Evolutionary conservation across 2,329 filamentous ascomycete genomes (phyloP).

Genomic region (Alternaria sp.): DNA sequence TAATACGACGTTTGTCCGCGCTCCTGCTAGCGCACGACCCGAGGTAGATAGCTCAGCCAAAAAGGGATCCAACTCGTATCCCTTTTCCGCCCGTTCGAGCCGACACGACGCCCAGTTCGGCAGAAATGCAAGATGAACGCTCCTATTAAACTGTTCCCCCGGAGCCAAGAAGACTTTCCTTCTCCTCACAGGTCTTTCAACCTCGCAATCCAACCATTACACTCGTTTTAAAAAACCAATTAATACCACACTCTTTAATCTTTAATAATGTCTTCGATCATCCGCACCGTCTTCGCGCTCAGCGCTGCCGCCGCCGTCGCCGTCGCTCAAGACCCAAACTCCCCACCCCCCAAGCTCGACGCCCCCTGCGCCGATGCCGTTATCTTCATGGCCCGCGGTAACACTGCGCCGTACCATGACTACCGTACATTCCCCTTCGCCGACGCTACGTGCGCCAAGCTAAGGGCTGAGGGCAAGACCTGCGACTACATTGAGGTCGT

Average conservation of each 20-base stretch:
- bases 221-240: constrained; percentile 26
- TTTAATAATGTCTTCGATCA: constrained; percentile 36
- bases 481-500: constrained; percentile 34
- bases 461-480: constrained; percentile 29
- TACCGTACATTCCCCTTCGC: constrained; percentile 27
- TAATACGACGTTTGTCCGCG: constrained; percentile 25
- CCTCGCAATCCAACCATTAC: constrained; percentile 29
- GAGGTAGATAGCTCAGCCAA: constrained; percentile 26
- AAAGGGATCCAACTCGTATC: constrained; percentile 24
- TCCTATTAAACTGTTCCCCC: constrained; percentile 27
- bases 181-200: constrained; percentile 28
- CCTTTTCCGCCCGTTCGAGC: constrained; percentile 23
- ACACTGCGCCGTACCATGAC: constrained; percentile 31
- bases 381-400: constrained; percentile 33
- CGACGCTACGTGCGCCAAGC: constrained; percentile 28
- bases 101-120: constrained; percentile 17
- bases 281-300: constrained; percentile 28
- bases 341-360: constrained; percentile 26
- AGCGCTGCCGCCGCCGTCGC: constrained; percentile 32
- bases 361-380: constrained; percentile 30
- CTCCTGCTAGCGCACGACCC: constrained; percentile 23
- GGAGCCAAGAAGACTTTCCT: constrained; percentile 23
- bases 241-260: constrained; percentile 29
- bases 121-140: constrained; percentile 20
- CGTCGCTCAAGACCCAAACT: constrained; percentile 37